phyloP scores from a whole-genome alignment of 805 yeast genomes.

The Ogataea trehaloabstinens region DNA sequence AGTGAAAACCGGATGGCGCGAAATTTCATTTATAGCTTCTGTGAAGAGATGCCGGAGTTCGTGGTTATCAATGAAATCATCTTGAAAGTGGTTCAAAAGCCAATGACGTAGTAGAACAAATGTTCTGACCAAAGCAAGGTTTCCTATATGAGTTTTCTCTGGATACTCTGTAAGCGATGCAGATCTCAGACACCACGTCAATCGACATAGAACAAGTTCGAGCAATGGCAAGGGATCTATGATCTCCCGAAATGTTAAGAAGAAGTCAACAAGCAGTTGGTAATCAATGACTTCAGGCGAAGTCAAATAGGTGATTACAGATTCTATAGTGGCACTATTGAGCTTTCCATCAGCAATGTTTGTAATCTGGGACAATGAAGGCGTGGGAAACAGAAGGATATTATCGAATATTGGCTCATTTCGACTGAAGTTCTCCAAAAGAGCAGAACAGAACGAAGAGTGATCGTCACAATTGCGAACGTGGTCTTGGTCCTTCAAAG shows the following conservation, averaged over 20 bases:
- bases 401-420: conserved; percentile 36
- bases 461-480: neutral
- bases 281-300: conserved; percentile 77
- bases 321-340: conserved; percentile 30
- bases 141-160: conserved; percentile 48
- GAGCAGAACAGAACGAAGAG: conserved; percentile 6
- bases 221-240: conserved; percentile 56
- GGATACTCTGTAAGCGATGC: conserved; percentile 12
- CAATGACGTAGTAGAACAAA: conserved; percentile 89
- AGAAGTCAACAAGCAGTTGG: conserved; percentile 77
- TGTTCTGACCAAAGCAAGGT: conserved; percentile 70
- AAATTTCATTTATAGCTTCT: conserved; percentile 39
- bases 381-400: conserved; percentile 32
- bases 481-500: no score
- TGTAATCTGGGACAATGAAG: conserved; percentile 31
- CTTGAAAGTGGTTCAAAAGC: conserved; percentile 81
- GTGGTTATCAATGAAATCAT: conserved; percentile 66
- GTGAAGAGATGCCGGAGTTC: conserved; percentile 46
- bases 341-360: conserved; percentile 21
- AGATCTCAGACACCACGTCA: conserved; percentile 65
- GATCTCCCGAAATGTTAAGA: conserved; percentile 77
- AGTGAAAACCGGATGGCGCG: conserved; percentile 23
- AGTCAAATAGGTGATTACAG: conserved; percentile 60
- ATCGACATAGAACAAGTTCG: conserved; percentile 56
- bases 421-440: conserved; percentile 27